Evolutionary conservation across 2,329 filamentous ascomycete species (phyloP).

Genomic region (Monilinia aucupariae): DNA sequence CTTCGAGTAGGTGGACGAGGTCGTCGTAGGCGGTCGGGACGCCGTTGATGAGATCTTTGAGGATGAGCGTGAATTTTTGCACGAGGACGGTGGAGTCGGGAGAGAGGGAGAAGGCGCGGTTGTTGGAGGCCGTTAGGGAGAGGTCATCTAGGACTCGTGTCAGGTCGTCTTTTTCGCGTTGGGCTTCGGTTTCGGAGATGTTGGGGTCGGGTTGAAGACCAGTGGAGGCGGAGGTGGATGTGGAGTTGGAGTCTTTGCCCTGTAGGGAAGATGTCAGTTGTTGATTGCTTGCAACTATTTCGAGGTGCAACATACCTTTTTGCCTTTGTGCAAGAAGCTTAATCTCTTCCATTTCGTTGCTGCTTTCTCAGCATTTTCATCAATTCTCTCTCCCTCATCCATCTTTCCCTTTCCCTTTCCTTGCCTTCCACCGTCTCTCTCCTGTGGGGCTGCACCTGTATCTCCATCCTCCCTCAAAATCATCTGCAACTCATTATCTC

Average conservation of each 20-base stretch:
- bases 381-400: slow-evolving; percentile 27
- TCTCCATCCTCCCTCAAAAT: slow-evolving; percentile 44
- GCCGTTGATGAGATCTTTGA: slow-evolving; percentile 88
- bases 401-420: slow-evolving; percentile 33
- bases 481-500: slow-evolving; percentile 29
- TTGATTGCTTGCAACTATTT: neutral
- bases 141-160: slow-evolving; percentile 74
- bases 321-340: slow-evolving; percentile 35
- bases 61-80: slow-evolving; percentile 77
- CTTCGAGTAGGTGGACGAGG: slow-evolving; percentile 59
- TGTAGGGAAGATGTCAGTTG: slow-evolving; percentile 35
- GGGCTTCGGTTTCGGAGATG: slow-evolving; percentile 37
- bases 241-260: slow-evolving; percentile 38
- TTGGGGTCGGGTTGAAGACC: slow-evolving; percentile 38
- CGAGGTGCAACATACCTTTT: slow-evolving; percentile 26
- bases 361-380: slow-evolving; percentile 31
- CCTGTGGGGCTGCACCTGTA: slow-evolving; percentile 31
- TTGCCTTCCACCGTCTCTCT: slow-evolving; percentile 43
- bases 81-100: slow-evolving; percentile 77
- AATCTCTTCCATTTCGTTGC: slow-evolving; percentile 39
- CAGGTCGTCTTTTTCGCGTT: slow-evolving; percentile 64
- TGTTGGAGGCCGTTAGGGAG: slow-evolving; percentile 77
- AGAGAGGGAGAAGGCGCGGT: slow-evolving; percentile 79
- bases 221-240: slow-evolving; percentile 31
- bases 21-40: slow-evolving; percentile 91